Evolutionary conservation across 1,139 yeast genomes (phyloP).

Genomic region (Geotrichum klebahnii): DNA sequence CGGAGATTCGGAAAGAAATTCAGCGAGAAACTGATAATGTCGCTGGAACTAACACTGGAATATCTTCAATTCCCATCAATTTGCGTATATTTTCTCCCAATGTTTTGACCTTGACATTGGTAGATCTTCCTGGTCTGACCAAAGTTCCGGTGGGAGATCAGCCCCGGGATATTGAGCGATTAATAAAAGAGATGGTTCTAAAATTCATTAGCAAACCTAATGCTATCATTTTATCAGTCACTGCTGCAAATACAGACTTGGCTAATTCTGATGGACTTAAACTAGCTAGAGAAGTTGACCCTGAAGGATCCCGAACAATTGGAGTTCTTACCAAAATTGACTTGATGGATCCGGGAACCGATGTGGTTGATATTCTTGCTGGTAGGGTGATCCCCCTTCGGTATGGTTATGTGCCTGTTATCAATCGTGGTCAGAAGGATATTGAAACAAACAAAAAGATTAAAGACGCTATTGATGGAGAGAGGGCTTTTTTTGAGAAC

Average conservation of each 20-base stretch:
- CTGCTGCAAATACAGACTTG: slow-evolving; percentile 95
- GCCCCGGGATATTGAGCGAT: slow-evolving; percentile 94
- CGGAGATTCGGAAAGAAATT: slow-evolving; percentile 86
- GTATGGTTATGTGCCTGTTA: slow-evolving; percentile 95
- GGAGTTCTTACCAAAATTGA: slow-evolving; percentile 97
- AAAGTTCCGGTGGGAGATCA: slow-evolving; percentile 99
- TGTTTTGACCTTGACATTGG: slow-evolving; percentile 92
- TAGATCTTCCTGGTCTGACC: slow-evolving; percentile 95
- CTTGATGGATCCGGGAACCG: slow-evolving; percentile 98
- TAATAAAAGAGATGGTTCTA: slow-evolving; percentile 89
- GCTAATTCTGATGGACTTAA: slow-evolving; percentile 97
- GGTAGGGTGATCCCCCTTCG: slow-evolving; percentile 94
- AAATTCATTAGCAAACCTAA: slow-evolving; percentile 93
- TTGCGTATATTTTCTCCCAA: slow-evolving; percentile 93
- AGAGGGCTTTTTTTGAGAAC: slow-evolving; percentile 73
- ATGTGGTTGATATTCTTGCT: slow-evolving; percentile 91
- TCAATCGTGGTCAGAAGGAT: slow-evolving; percentile 96
- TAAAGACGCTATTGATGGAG: slow-evolving; percentile 81
- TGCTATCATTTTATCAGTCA: slow-evolving; percentile 90
- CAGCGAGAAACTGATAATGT: slow-evolving; percentile 90
- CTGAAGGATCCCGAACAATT: slow-evolving; percentile 92
- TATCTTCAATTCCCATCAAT: slow-evolving; percentile 88
- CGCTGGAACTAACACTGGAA: slow-evolving; percentile 90
- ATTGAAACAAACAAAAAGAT: slow-evolving; percentile 84
- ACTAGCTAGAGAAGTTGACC: slow-evolving; percentile 95